A percentile compares a stretch with the other conserved stretches of the same genome.
phyloP scores from a whole-genome alignment of 805 yeast genomes.

The Pichia eremophila region DNA sequence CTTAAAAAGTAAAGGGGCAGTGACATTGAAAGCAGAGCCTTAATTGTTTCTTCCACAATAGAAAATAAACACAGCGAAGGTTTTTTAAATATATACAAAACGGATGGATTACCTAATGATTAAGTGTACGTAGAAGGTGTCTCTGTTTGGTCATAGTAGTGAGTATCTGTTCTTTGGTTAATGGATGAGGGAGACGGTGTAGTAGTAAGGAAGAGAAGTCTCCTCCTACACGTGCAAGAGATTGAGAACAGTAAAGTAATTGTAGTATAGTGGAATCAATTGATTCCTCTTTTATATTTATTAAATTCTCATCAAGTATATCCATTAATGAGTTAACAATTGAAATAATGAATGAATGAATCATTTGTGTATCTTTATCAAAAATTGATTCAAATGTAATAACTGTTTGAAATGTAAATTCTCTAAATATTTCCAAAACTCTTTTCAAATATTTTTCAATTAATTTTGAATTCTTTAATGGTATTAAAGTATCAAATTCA shows the following conservation, averaged over 20 bases:
- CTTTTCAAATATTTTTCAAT: constrained; percentile 61
- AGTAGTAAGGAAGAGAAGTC: constrained; percentile 33
- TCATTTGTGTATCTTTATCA: constrained; percentile 23
- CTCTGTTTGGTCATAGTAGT: constrained; percentile 20
- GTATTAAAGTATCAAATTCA: constrained; percentile 50
- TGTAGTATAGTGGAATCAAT: constrained; percentile 43
- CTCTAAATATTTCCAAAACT: constrained; percentile 76
- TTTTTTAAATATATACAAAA: too few species aligned
- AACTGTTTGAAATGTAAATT: constrained; percentile 66
- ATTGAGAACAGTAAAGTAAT: constrained; percentile 79
- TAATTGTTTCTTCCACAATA: too few species aligned
- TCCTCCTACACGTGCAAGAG: constrained; percentile 61
- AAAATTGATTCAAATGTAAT: constrained; percentile 60
- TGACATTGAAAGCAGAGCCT: too few species aligned
- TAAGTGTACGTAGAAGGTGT: constrained; percentile 29
- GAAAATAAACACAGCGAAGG: too few species aligned
- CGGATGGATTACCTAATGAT: neutral
- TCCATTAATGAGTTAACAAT: constrained; percentile 14
- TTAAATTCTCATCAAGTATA: neutral
- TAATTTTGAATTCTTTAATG: constrained; percentile 43
- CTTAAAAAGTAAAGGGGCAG: too few species aligned
- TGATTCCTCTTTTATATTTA: neutral
- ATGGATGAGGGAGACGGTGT: constrained; percentile 25
- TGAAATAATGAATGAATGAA: constrained; percentile 28
- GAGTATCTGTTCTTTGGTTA: constrained; percentile 23